Evolutionary conservation across 2,329 filamentous ascomycete genomes (phyloP), one percentile per base, ranked within the genome.

Genomic region (Akanthomyces uredinophilus): DNA sequence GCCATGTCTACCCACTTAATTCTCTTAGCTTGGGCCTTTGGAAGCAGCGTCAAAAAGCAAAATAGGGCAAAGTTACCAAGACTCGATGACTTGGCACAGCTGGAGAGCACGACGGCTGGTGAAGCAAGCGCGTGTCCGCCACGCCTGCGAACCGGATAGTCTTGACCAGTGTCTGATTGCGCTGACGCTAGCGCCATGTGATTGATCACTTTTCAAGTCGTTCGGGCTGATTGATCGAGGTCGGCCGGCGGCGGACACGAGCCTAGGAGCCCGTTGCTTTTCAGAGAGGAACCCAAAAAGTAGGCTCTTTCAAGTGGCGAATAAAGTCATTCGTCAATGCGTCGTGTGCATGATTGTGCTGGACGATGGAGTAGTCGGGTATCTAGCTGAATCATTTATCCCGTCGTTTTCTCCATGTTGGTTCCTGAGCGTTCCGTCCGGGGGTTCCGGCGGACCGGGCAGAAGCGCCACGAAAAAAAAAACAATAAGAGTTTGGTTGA

Each of bases 111-210:
- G 13, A 14, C 14, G 13, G 11, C 37, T 14, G 37, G 37, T 10
- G 27, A 29, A 35, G 5, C 11, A 13, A 10, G 37, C 18, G 27
- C 16, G 13, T 37, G n/a, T 7, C 27, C 54, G 43, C 54, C 56
- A 59, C 44, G 41, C 35, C 55, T 58, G 29, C 16, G 32, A 50
- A 51, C 35, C 43, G 14, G 18, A 56, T 13, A 56, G 22, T 35
- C 35, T 14, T 29, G 24, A 29, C 22, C 27, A 5, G 20, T 54
- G 59, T 61, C 59, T 61, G 50, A 54, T 55, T 61, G 35, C 41
- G 35, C 8, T 37, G n/a, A 47, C 18, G 50, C 59, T 55, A 54
- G 50, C 22, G 59, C 24, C 11, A 41, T 27, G 20, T 54, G 59
- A 61, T 54, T 5, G 4, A 49, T 54, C 59, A 54, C 20, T 61